Evolutionary conservation across 208 protist species (phyloP), one percentile per base, ranked within the genome.

Genomic region (Porcisia deanei): DNA sequence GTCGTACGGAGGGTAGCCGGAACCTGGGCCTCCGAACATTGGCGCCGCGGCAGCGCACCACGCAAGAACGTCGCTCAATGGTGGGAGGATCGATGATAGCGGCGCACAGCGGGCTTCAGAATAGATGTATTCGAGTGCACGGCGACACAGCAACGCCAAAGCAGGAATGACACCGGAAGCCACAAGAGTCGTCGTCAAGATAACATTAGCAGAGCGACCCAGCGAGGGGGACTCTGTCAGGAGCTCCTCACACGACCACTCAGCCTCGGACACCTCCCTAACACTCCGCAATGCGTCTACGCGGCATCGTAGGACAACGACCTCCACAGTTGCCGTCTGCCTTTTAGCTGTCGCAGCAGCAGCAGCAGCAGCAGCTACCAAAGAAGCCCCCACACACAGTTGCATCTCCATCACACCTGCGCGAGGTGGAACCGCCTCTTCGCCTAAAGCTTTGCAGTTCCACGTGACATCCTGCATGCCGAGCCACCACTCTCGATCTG

Each of bases 1-100:
- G 2, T 81, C 64, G 63, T 80, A 94, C 2, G 79, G 80, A 2
- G 88, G 85, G 73, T 88, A 91, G 37, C 75, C 79, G 55, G 83
- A 84, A 0, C 18, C 47, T 10, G 73, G 82, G 1, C n/a, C 34
- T 0, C 59, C 71, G 41, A 91, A 58, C 7, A 88, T 43, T 16
- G 82, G 76, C 4, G 65, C 70, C 2, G 70, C 69, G 8, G 59
- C 58, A 0, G 30, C 73, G 43, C 84, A 88, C 73, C 52, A 71
- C 1, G 60, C 39, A 47, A 85, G 47, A 41, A 89, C 63, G 52
- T 71, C 76, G 3, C 60, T 58, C 8, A 76, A 0, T 2, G 70
- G 25, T 9, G 77, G 71, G 22, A 81, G 53, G 34, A 59, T 39
- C 12, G 37, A 43, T 37, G 41, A 14, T 14, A 67, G 25, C 2